Base-by-base conservation (phyloP, 805 yeast genomes). In the Starmerella floris region DNA sequence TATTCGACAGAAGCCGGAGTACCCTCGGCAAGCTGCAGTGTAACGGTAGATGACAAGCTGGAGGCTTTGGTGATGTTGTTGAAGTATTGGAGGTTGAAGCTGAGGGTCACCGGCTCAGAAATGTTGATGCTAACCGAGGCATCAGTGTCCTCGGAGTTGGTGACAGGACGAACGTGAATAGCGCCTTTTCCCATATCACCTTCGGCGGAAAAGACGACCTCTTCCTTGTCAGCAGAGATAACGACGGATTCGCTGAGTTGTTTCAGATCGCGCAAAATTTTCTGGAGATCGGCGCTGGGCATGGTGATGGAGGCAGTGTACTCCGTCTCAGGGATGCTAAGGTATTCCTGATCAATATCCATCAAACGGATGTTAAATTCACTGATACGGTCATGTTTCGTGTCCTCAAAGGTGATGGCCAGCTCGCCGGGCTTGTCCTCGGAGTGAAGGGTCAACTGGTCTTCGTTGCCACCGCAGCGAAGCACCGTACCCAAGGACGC, bases 311-410 rank as follows among this genome's bases (percentile, higher is more conserved):
- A 77, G 30, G 91, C 76, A 59, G 83, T 94, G 61, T 81, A 82
- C 50, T 83, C 93, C 76, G 87, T 78, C 55, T 85, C 97, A 55
- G 93, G 97, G 60, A 91, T 83, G 55, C 82, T 79, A 56, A 91
- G 74, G 66, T 83, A 83, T 60, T 91, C 97, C 51, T 94, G 83
- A 62, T 91, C 97, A 53, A 91, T 84, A 59, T 88, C 94, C 95
- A 91, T 85, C 60, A 91, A 73, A 62, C 85, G 85, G 60, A 91
- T 72, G 39, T 80, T 73, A 65, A 82, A 91, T 68, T 88, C 97
- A 49, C 94, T 79, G 49, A 88, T 81, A 60, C 95, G 76, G 58
- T 87, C 97, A 64, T 77, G 83, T 64, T 74, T 76, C 55, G 82
- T 75, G 63, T 88, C 97, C 68, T 91, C 98, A 58, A 91, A 91